These are phyloP conservation scores for Penstemon barbatus DNA, from an alignment of 257 asterid species.

Conservation along the genomic window DNA sequence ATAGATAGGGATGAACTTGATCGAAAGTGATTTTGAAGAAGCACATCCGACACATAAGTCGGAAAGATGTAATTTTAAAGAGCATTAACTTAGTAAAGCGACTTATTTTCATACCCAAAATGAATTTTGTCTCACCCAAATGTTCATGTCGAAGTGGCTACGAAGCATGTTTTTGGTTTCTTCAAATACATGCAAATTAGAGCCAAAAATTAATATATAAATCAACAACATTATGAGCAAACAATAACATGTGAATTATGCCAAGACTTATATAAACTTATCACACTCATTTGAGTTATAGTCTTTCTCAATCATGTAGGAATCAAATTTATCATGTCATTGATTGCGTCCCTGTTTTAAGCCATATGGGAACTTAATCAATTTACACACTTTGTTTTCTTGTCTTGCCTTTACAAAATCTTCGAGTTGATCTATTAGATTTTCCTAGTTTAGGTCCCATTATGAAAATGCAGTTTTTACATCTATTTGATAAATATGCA, in stretches of 20 bases:
- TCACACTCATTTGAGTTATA: not conserved
- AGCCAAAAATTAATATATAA: constrained; percentile 9
- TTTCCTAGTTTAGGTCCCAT: too few species aligned
- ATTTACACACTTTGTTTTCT: too few species aligned
- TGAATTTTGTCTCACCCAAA: not conserved
- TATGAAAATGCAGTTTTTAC: not conserved
- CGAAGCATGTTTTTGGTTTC: not conserved
- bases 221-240: constrained; percentile 11
- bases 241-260: not conserved
- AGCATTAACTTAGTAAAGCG: too few species aligned
- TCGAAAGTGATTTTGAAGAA: too few species aligned
- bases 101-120: constrained; percentile 6
- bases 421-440: not conserved
- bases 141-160: constrained; percentile 5
- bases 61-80: too few species aligned
- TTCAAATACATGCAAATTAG: not conserved
- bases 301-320: not conserved
- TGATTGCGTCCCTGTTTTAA: too few species aligned
- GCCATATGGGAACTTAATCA: too few species aligned
- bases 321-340: constrained; percentile 12
- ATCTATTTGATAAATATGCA: not conserved
- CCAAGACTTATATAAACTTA: not conserved
- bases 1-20: too few species aligned
- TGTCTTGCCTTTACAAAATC: not conserved
- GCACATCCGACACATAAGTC: too few species aligned